Base-by-base conservation (phyloP, 805 yeast species). In the Ogataea sp. region DNA sequence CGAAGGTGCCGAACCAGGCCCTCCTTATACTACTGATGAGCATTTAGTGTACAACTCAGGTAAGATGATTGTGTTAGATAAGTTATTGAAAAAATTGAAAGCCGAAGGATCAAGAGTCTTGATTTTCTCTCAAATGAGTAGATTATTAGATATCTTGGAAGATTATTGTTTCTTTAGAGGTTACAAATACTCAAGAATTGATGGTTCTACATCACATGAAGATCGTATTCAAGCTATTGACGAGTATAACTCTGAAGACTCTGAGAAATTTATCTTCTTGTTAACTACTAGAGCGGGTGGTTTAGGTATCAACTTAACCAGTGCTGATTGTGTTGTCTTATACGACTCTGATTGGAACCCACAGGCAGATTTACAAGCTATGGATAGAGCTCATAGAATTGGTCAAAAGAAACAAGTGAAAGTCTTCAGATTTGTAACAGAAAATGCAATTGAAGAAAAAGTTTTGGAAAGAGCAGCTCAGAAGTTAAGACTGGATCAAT, bases 1-100 rank as follows among this genome's bases (percentile, higher is more conserved):
- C 54, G 97, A 90, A 58, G 97, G 98, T n/a, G 98, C 97, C 1
- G 97, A 89, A 60, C 97, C 97, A 0, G 97, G 97, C 9, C 97
- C 97, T 1, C 97, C 97, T 1, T 90, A 71, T 54, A 90, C 97
- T 1, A 90, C 95, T 1, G 97, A 88, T 59, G 97, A 89, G 59
- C 97, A 90, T 62, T 69, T 90, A 46, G 80, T 89, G n/a, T 80
- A 52, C 65, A 90, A 90, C 56, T 73, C 95, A 6, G 96, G 95
- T 24, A 89, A 89, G 58, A 84, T 89, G 89, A 71, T 84, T 39
- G 85, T 90, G 27, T 64, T 89, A 40, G 97, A 89, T 56, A 86
- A 86, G 53, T 66, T 89, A 54, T 63, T 90, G 49, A 78, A 77
- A 48, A 80, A 83, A 48, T 67, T 84, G 57, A 73, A 79, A 49